A percentile compares a stretch with the other conserved stretches of the same genome.
Conservation (phyloP, 495 filamentous ascomycete genomes). For the Wilcoxina mikolae region DNA sequence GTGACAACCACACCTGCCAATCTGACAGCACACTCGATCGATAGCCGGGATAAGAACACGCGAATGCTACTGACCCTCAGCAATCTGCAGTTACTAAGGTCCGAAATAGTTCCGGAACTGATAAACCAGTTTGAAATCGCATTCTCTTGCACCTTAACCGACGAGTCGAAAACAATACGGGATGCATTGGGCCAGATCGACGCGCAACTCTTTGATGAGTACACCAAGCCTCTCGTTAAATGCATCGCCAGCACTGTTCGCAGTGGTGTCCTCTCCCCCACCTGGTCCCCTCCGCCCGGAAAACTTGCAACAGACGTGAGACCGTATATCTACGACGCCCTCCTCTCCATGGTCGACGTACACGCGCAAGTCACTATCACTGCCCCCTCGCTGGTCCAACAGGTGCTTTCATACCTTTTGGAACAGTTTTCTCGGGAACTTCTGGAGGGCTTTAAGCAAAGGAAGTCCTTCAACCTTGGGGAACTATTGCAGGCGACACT, state of each 20-base stretch:
- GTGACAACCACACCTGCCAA: constrained; percentile 14
- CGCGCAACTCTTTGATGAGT: constrained; percentile 73
- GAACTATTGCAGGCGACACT: constrained; percentile 90
- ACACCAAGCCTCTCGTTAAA: constrained; percentile 58
- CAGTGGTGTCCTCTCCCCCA: constrained; percentile 50
- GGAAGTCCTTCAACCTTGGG: constrained; percentile 54
- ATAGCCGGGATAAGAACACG: constrained; percentile 47
- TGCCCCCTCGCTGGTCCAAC: constrained; percentile 49
- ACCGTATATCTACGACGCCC: constrained; percentile 74
- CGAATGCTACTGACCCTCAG: constrained; percentile 84
- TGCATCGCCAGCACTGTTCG: constrained; percentile 48
- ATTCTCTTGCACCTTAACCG: constrained; percentile 80
- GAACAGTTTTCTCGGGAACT: constrained; percentile 59
- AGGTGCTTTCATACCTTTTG: constrained; percentile 65
- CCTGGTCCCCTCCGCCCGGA: constrained; percentile 51
- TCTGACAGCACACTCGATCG: constrained; percentile 22
- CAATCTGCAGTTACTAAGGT: constrained; percentile 66
- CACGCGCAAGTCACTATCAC: constrained; percentile 88
- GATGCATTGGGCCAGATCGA: constrained; percentile 85
- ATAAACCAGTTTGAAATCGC: constrained; percentile 74
- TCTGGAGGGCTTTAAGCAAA: constrained; percentile 52
- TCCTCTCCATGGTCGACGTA: constrained; percentile 69
- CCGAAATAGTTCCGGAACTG: constrained; percentile 64
- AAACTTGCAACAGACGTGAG: constrained; percentile 56
- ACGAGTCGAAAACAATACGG: constrained; percentile 76